Evolutionary conservation across 441 rosid genomes (phyloP).

Genomic region (Gossypium gossypioides): DNA sequence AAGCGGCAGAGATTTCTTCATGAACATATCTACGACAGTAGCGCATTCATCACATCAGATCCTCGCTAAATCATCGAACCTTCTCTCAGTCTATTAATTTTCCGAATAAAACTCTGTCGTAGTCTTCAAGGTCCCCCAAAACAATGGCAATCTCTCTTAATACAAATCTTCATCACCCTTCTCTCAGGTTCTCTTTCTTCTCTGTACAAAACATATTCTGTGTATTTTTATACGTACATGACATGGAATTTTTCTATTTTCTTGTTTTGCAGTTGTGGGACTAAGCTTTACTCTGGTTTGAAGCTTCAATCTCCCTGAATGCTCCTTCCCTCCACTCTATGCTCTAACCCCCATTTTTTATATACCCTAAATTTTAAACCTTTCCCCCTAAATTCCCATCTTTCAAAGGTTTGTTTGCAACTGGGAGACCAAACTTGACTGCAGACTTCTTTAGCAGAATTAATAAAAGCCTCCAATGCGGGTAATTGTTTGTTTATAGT

Average conservation of each 20-base stretch:
- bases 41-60: not conserved
- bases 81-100: not conserved
- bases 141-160: constrained; percentile 48
- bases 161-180: constrained; percentile 42
- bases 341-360: not conserved
- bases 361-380: not conserved
- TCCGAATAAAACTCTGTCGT: not conserved
- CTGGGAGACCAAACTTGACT: constrained; percentile 43
- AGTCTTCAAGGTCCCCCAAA: not conserved
- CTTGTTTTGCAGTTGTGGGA: constrained; percentile 38
- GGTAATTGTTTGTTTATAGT: constrained; percentile 30
- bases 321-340: constrained; percentile 18
- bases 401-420: constrained; percentile 34
- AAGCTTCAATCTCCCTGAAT: constrained; percentile 60
- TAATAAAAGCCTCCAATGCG: constrained; percentile 50
- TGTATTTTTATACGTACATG: not conserved
- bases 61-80: not conserved
- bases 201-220: not conserved
- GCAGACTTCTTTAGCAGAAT: constrained; percentile 59
- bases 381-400: not conserved
- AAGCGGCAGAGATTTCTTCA: not conserved
- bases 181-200: constrained; percentile 36
- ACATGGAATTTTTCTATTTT: constrained; percentile 1
- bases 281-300: constrained; percentile 61
- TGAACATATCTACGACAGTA: not conserved